phyloP scores from a whole-genome alignment of 768 basidiomycete species.

The Tricholoma sp. region DNA sequence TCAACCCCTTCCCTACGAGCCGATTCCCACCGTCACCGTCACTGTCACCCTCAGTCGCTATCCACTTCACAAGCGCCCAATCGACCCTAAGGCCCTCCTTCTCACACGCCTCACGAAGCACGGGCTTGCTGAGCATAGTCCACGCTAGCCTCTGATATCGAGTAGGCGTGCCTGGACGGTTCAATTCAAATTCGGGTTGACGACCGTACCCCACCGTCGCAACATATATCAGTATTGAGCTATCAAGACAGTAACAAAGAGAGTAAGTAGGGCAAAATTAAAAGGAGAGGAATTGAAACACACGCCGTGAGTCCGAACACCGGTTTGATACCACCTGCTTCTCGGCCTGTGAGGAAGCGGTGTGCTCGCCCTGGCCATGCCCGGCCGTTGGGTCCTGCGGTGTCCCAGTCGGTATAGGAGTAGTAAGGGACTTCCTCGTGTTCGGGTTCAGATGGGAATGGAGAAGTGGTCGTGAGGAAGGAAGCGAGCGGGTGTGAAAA shows the following conservation, averaged over 20 bases:
- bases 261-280: neutral
- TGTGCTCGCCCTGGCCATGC: constrained; percentile 54
- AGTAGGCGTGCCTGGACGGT: constrained; percentile 28
- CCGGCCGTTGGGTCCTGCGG: constrained; percentile 33
- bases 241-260: constrained; percentile 10
- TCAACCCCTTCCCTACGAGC: constrained; percentile 8
- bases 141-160: constrained; percentile 39
- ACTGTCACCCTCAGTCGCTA: constrained; percentile 16
- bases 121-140: constrained; percentile 32
- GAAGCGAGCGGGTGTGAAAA: constrained; percentile 82
- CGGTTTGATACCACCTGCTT: constrained; percentile 82
- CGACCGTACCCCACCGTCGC: constrained; percentile 42
- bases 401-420: constrained; percentile 50
- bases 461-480: constrained; percentile 59
- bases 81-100: constrained; percentile 31
- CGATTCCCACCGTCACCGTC: neutral
- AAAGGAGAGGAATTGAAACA: constrained; percentile 22
- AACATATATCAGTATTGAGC: constrained; percentile 40
- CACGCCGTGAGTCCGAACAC: constrained; percentile 86
- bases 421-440: constrained; percentile 59
- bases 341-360: constrained; percentile 80
- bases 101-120: constrained; percentile 34
- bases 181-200: constrained; percentile 39
- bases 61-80: constrained; percentile 23
- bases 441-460: constrained; percentile 51